A percentile compares a stretch with the other conserved stretches of the same genome.
These are phyloP conservation scores for Lepidium africanum DNA, from an alignment of 345 rosid species.

Conservation along the genomic window DNA sequence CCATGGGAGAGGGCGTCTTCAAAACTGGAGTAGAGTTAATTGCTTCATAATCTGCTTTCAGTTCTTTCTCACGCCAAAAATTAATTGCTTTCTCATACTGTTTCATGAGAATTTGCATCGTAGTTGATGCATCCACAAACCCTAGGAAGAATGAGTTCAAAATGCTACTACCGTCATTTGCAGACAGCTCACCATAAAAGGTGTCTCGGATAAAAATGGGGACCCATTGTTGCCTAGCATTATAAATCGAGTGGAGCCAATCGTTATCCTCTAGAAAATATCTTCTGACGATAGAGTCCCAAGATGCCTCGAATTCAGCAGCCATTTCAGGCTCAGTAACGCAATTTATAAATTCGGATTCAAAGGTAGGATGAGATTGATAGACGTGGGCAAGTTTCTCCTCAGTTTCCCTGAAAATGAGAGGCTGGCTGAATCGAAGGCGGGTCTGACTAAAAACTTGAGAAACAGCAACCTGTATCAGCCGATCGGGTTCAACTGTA, in stretches of 20 bases:
- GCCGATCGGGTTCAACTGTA: constrained; percentile 57
- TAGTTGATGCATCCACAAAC: constrained; percentile 51
- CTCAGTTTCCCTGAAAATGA: constrained; percentile 50
- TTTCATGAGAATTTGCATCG: constrained; percentile 41
- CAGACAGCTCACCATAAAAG: constrained; percentile 53
- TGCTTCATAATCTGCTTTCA: constrained; percentile 70
- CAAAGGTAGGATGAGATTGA: constrained; percentile 54
- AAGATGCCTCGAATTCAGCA: constrained; percentile 61
- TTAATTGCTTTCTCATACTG: constrained; percentile 65
- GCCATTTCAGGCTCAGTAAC: constrained; percentile 40
- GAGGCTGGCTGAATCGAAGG: constrained; percentile 46
- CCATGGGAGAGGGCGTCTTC: constrained; percentile 79
- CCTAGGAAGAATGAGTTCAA: constrained; percentile 51
- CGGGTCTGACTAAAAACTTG: constrained; percentile 51
- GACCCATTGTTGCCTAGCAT: constrained; percentile 68
- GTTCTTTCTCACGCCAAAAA: constrained; percentile 62
- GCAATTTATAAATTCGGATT: constrained; percentile 57
- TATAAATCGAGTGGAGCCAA: constrained; percentile 58
- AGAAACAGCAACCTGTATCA: constrained; percentile 49
- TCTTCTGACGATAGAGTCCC: constrained; percentile 47
- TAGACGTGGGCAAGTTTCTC: constrained; percentile 53
- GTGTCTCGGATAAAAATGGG: constrained; percentile 53
- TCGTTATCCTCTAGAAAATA: constrained; percentile 49
- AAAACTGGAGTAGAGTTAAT: constrained; percentile 41
- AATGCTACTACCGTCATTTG: constrained; percentile 30